phyloP scores from a whole-genome alignment of 1,284 basidiomycete genomes.

The Puccinia novopanici region DNA sequence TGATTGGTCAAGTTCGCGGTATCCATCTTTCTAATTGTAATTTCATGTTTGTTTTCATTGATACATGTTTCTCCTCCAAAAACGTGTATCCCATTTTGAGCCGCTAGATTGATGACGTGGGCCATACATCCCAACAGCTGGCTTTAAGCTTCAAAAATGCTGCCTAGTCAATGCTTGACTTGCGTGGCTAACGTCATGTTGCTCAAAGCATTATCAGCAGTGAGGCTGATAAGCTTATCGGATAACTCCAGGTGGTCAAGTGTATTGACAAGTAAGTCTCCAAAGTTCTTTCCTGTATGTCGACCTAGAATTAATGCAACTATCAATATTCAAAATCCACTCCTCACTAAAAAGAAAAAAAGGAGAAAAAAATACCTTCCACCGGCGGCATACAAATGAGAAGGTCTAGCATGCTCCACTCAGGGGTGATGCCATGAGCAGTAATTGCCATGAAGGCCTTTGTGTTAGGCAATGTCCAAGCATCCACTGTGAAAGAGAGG shows the following conservation, averaged over 20 bases:
- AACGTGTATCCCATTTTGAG: not conserved
- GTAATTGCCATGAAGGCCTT: constrained; percentile 34
- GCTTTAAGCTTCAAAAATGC: not conserved
- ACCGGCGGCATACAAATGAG: not conserved
- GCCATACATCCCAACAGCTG: constrained; percentile 17
- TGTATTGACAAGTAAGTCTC: not conserved
- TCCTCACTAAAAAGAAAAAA: no score
- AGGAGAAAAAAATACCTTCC: no score
- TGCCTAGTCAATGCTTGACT: no score
- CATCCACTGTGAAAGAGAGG: not conserved
- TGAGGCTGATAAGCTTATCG: not conserved
- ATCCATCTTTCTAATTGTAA: not conserved
- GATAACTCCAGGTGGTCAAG: not conserved
- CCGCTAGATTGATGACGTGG: constrained; percentile 1
- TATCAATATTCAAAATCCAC: no score
- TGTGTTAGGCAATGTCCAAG: no score
- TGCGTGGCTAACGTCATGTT: not conserved
- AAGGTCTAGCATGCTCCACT: no score
- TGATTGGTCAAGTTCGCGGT: not conserved
- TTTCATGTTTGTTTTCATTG: not conserved
- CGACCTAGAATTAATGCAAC: no score
- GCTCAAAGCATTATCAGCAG: constrained; percentile 9
- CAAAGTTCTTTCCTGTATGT: constrained; percentile 6
- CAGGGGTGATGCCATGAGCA: constrained; percentile 10
- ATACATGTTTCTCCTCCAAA: not conserved